These are phyloP conservation scores for Scenedesmus sp. DNA, from an alignment of 163 green algal species.

Conservation along the genomic window DNA sequence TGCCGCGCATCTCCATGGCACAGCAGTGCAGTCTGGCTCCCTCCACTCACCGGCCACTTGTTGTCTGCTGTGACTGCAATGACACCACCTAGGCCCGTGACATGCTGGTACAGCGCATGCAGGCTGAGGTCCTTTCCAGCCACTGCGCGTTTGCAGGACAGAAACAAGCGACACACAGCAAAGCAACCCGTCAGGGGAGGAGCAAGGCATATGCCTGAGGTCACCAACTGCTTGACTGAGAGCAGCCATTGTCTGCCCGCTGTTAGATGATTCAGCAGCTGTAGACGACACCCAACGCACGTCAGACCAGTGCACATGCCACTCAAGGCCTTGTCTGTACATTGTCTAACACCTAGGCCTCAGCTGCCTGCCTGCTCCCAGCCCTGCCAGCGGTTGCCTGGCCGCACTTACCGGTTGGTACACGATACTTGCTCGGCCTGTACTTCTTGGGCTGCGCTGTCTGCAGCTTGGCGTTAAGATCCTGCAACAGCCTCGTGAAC, in stretches of 20 bases:
- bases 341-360: not conserved
- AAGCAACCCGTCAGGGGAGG: not conserved
- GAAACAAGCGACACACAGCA: not conserved
- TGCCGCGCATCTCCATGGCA: not conserved
- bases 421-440: conserved; percentile 22
- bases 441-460: conserved; percentile 32
- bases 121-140: conserved; percentile 31
- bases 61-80: conserved; percentile 34
- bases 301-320: not conserved
- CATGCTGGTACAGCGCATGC: conserved; percentile 24
- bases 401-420: conserved; percentile 23
- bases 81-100: conserved; percentile 8
- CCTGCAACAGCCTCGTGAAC: conserved; percentile 39
- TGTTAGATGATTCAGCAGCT: not conserved
- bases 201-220: not conserved
- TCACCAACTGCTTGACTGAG: not conserved
- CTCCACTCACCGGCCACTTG: conserved; percentile 30
- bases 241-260: not conserved
- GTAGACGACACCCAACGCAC: not conserved
- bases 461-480: conserved; percentile 44
- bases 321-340: not conserved
- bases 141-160: not conserved
- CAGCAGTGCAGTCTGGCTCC: not conserved
- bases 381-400: not conserved
- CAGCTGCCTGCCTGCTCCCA: not conserved